Percentiles rank a stretch among this genome's conserved stretches.
Evolutionary conservation across 2,329 filamentous ascomycete species (phyloP).

Genomic region (Phyllosticta citrichinensis): DNA sequence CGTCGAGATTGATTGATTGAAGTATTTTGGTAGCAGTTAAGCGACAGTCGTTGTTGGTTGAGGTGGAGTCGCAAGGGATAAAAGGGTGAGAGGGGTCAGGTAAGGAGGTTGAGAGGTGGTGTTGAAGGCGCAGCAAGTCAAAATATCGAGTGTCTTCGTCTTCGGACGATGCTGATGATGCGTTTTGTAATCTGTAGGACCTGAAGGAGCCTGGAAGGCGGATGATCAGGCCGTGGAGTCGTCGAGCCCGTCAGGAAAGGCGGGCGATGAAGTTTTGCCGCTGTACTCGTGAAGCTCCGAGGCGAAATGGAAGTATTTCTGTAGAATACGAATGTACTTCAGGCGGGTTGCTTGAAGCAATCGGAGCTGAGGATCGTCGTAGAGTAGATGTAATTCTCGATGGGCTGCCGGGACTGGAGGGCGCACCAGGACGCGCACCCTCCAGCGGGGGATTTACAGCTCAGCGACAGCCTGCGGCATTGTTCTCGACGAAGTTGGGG

Average conservation of each 20-base stretch:
- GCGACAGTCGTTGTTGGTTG: neutral
- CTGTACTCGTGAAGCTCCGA: conserved; percentile 19
- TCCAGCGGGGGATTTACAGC: conserved; percentile 83
- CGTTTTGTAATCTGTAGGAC: conserved; percentile 24
- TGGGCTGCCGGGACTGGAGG: conserved; percentile 76
- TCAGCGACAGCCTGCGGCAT: conserved; percentile 39
- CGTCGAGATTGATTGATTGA: neutral
- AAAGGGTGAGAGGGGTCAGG: neutral
- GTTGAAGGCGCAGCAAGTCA: conserved; percentile 11
- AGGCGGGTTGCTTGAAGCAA: conserved; percentile 25
- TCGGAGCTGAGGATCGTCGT: conserved; percentile 30
- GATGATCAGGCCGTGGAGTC: conserved; percentile 12
- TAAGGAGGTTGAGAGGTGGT: conserved; percentile 6
- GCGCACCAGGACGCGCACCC: conserved; percentile 47
- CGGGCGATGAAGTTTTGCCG: conserved; percentile 23
- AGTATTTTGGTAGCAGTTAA: neutral
- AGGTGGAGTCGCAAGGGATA: neutral
- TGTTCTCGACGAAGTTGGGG: conserved; percentile 34
- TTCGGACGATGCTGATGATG: conserved; percentile 17
- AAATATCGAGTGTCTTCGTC: conserved; percentile 13
- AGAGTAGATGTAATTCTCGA: conserved; percentile 55
- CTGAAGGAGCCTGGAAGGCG: conserved; percentile 23
- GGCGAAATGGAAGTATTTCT: conserved; percentile 16
- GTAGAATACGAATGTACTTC: conserved; percentile 12
- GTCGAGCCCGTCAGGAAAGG: conserved; percentile 23